These are phyloP conservation scores for Clavispora fructus DNA, from an alignment of 805 yeast species.

Conservation along the genomic window DNA sequence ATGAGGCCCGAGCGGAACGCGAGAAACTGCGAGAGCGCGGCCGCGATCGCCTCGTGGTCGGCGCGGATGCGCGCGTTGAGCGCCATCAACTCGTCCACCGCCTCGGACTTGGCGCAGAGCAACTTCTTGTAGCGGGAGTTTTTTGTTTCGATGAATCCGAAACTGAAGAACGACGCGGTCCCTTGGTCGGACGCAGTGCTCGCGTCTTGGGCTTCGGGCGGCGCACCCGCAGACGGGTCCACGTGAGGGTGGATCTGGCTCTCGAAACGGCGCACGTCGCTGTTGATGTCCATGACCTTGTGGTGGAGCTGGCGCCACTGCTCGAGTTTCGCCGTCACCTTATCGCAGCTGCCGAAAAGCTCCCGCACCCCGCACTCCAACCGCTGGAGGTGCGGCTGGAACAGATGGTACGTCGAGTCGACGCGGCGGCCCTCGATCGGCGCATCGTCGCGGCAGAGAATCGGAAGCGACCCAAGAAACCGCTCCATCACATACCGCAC, in stretches of 20 bases:
- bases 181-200: neutral
- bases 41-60: conserved; percentile 60
- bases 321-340: conserved; percentile 19
- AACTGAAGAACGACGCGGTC: conserved; percentile 24
- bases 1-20: conserved; percentile 43
- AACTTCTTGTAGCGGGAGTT: conserved; percentile 43
- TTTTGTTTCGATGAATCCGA: conserved; percentile 48
- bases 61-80: conserved; percentile 44
- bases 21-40: conserved; percentile 56
- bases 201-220: too few species aligned
- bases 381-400: conserved; percentile 16
- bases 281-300: conserved; percentile 22
- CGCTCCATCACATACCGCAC: conserved; percentile 16
- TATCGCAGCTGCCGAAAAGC: conserved; percentile 19
- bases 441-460: neutral
- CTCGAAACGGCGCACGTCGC: conserved; percentile 26
- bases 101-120: conserved; percentile 35
- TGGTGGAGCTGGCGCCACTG: conserved; percentile 28
- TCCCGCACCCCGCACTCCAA: conserved; percentile 20
- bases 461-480: conserved; percentile 3
- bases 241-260: conserved; percentile 9
- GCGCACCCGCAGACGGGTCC: too few species aligned
- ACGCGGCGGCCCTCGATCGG: neutral
- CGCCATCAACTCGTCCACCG: conserved; percentile 36
- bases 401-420: conserved; percentile 3